Evolutionary conservation across 225 moss, liverwort and hornwort genomes (phyloP).

Genomic region (Pseudoscleropodium purum): DNA sequence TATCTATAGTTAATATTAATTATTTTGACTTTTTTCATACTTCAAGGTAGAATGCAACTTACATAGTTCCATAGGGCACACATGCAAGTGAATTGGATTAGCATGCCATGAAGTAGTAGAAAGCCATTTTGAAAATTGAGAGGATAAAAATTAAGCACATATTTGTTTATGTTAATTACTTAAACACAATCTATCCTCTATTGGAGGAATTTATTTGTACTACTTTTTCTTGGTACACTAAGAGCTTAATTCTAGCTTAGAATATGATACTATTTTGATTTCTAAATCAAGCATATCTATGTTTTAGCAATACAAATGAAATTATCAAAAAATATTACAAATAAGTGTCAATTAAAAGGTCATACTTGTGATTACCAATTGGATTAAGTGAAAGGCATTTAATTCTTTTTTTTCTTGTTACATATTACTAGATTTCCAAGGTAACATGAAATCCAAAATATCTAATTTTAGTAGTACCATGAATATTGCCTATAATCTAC

Average conservation of each 20-base stretch:
- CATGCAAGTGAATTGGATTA: not conserved
- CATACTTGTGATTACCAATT: no score
- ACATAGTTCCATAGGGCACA: rapidly evolving
- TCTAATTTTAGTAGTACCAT: not conserved
- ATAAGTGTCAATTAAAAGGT: not conserved
- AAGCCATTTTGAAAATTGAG: not conserved
- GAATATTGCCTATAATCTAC: not conserved
- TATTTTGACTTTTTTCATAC: no score
- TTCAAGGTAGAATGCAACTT: not conserved
- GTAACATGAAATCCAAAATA: no score
- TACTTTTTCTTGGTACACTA: not conserved
- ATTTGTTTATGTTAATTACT: not conserved
- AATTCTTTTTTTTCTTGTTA: no score
- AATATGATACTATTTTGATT: not conserved
- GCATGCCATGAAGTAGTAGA: not conserved
- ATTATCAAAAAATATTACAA: not conserved
- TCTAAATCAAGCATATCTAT: not conserved
- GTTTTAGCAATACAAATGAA: not conserved
- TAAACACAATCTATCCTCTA: not conserved
- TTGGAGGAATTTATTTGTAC: no score
- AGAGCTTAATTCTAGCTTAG: not conserved
- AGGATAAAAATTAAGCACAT: not conserved
- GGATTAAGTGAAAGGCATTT: not conserved
- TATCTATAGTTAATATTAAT: no score
- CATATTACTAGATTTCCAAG: rapidly evolving